Evolutionary conservation across 2,329 filamentous ascomycete species (phyloP), one percentile per base, ranked within the genome.

Genomic region (Xylariaceae sp.): DNA sequence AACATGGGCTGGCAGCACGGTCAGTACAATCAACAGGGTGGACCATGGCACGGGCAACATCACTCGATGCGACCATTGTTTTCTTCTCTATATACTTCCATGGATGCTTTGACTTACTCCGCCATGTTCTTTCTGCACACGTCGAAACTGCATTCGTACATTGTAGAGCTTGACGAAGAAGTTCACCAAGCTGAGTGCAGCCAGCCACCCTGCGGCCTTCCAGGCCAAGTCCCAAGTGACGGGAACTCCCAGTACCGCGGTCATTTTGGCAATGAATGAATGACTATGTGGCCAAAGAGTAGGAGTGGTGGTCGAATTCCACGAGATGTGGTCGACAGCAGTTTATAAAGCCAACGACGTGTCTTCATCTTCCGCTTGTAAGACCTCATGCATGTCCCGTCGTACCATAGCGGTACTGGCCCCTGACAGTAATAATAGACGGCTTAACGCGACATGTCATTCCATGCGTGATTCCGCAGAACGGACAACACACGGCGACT

Each of bases 81-180:
- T 4, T 27, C 7, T 27, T 27, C 22, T 7, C 22, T 27, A 36
- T 36, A 36, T 10, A 12, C 10, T 36, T 15, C 33, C 12, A 12
- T 36, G 15, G 10, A 36, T 36, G 33, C 4, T 33, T 12, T 11
- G 15, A 61, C 65, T 48, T 49, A 67, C 64, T 36, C 64, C 53
- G 38, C 58, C 62, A 56, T 65, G 49, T 41, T 64, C 53, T 12
- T 53, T 62, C 35, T 46, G 45, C 7, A 57, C 49, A 9, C 53
- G 54, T 35, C 63, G 58, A 11, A 64, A 61, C 35, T 55, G 31
- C 47, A 54, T 59, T 11, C 65, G 62, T 18, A 57, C 52, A 41
- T 59, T 58, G 43, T 62, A 62, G 6, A 67, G 54, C 35, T 58
- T 52, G 39, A 58, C 58, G 45, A 65, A 57, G 48, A 67, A 66